A percentile compares a stretch with the other conserved stretches of the same genome.
Evolutionary conservation across 2,329 filamentous ascomycete species (phyloP).

Genomic region (Colletotrichum cuscutae): DNA sequence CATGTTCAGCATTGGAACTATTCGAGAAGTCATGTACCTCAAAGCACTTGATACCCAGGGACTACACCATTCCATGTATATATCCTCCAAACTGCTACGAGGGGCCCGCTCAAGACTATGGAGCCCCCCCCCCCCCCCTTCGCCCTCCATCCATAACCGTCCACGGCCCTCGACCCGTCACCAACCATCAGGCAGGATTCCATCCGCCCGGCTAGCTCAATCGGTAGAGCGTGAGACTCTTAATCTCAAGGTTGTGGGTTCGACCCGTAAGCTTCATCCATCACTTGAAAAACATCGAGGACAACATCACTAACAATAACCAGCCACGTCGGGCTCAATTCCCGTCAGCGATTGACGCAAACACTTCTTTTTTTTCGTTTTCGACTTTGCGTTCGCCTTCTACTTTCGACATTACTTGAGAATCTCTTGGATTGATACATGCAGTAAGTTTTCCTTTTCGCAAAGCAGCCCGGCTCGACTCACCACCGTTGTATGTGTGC

Average conservation of each 20-base stretch:
- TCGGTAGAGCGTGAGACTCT: constrained; percentile 81
- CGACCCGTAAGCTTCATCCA: constrained; percentile 43
- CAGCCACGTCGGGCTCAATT: constrained; percentile 34
- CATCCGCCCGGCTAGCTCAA: constrained; percentile 69
- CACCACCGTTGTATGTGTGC: not conserved
- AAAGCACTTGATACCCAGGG: not conserved
- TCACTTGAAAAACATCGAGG: too few species aligned
- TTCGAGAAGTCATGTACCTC: too few species aligned
- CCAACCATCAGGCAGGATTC: constrained; percentile 22
- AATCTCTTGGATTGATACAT: too few species aligned
- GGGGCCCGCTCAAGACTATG: not conserved
- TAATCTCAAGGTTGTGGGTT: constrained; percentile 70
- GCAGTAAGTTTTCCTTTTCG: not conserved
- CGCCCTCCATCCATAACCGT: not conserved
- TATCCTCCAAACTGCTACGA: not conserved
- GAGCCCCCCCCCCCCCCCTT: not conserved
- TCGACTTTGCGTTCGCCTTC: too few species aligned
- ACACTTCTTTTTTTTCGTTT: not conserved
- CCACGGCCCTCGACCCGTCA: accelerated
- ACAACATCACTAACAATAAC: not conserved
- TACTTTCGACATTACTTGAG: not conserved
- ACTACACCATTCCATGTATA: not conserved
- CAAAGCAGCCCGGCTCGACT: not conserved
- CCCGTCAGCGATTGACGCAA: constrained; percentile 13
- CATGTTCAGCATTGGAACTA: too few species aligned